These are phyloP conservation scores for Aspergillus quadricinctus DNA, from an alignment of 2,329 filamentous ascomycete species.

Conservation along the genomic window DNA sequence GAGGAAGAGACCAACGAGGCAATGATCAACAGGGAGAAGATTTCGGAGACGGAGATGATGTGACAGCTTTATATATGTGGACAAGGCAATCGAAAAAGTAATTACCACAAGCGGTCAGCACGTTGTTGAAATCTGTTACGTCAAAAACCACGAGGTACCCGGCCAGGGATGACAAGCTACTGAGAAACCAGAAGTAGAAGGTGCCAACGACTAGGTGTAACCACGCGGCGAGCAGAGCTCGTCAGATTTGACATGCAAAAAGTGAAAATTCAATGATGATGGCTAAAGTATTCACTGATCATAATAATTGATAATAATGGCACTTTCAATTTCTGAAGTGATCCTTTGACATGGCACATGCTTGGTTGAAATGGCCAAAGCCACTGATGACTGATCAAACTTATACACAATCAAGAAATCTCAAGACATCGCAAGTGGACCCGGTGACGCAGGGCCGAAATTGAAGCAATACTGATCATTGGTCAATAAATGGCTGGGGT, in stretches of 20 bases:
- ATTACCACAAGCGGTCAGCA: background rate
- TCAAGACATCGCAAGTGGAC: background rate
- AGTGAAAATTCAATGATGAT: background rate
- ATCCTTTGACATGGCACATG: background rate
- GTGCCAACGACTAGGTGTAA: background rate
- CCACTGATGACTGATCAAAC: no score
- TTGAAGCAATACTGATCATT: background rate
- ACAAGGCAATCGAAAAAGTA: background rate
- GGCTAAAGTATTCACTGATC: background rate
- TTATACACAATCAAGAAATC: background rate
- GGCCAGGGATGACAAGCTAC: background rate
- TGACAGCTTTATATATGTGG: background rate
- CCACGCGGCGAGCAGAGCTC: constrained; percentile 7
- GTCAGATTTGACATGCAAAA: constrained; percentile 8
- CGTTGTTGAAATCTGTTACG: background rate
- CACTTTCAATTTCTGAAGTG: background rate
- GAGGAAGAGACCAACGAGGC: background rate
- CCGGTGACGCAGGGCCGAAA: background rate
- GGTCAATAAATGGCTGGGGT: background rate
- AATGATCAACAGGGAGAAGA: background rate
- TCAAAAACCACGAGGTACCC: background rate
- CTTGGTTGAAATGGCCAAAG: background rate
- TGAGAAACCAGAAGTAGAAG: background rate
- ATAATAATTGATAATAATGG: background rate
- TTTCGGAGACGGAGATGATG: background rate